Conservation (phyloP, 495 filamentous ascomycete species). For the Aspergillus conjunctus region DNA sequence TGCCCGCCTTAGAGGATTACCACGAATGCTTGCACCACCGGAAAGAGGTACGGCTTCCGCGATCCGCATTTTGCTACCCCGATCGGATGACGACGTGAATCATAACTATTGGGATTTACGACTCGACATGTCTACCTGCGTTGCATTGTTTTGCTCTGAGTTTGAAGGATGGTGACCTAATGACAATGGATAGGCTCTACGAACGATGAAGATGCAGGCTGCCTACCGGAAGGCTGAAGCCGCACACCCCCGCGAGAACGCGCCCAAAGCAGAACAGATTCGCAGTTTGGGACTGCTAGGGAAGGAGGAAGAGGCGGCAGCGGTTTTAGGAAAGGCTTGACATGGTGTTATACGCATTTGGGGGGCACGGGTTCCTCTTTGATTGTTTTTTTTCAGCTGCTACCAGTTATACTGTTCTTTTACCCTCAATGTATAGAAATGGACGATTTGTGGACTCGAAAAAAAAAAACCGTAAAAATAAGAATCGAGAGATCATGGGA, state of each 20-base stretch:
- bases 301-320: conserved; percentile 76
- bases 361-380: conserved; percentile 31
- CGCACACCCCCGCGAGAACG: conserved; percentile 73
- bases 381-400: conserved; percentile 29
- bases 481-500: too few relatives aligned
- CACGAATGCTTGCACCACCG: conserved; percentile 97
- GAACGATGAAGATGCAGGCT: conserved; percentile 74
- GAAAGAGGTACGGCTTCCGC: conserved; percentile 75
- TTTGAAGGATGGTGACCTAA: background rate
- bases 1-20: conserved; percentile 90
- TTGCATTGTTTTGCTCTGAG: background rate
- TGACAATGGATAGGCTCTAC: conserved; percentile 61
- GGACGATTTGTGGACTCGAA: conserved; percentile 21
- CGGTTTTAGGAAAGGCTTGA: conserved; percentile 51
- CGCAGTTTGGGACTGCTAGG: conserved; percentile 79
- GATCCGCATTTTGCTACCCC: background rate
- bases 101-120: conserved; percentile 3
- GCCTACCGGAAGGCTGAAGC: conserved; percentile 85
- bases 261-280: conserved; percentile 73
- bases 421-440: conserved; percentile 48
- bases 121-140: conserved; percentile 6
- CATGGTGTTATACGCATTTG: conserved; percentile 19
- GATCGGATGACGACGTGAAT: background rate
- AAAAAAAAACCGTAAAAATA: background rate
- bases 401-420: conserved; percentile 35